Percentiles rank a stretch among this genome's conserved stretches.
Evolutionary conservation across 108 stramenopile genomes (phyloP).

Genomic region (Parmales sp.): DNA sequence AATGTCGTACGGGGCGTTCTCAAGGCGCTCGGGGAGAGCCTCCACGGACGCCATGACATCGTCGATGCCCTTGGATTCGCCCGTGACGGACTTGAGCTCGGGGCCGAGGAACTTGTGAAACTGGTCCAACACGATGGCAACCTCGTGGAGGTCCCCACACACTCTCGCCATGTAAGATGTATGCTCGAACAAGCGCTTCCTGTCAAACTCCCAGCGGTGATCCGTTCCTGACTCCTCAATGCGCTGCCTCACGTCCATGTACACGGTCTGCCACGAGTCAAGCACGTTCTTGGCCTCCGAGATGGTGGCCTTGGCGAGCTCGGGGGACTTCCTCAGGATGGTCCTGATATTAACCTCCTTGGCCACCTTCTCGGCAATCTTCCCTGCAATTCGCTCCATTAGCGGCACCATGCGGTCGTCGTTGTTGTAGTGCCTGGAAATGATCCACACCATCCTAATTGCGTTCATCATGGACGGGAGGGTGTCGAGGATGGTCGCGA

Average conservation of each 20-base stretch:
- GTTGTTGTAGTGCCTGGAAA: slow-evolving; percentile 57
- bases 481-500: slow-evolving; percentile 41
- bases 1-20: slow-evolving; percentile 15
- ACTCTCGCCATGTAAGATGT: slow-evolving; percentile 54
- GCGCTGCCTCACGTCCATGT: slow-evolving; percentile 36
- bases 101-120: slow-evolving; percentile 58
- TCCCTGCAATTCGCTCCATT: slow-evolving; percentile 27
- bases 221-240: slow-evolving; percentile 52
- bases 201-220: slow-evolving; percentile 57
- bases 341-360: slow-evolving; percentile 32
- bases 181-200: slow-evolving; percentile 43
- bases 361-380: slow-evolving; percentile 36
- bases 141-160: slow-evolving; percentile 42
- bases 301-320: slow-evolving; percentile 24
- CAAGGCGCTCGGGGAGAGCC: slow-evolving; percentile 19
- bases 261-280: slow-evolving; percentile 39
- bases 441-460: slow-evolving; percentile 58
- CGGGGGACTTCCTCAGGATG: slow-evolving; percentile 31
- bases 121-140: slow-evolving; percentile 37
- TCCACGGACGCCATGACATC: slow-evolving; percentile 41
- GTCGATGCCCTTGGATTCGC: slow-evolving; percentile 43
- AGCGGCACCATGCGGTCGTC: slow-evolving; percentile 37
- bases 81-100: slow-evolving; percentile 49
- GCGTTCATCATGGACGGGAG: slow-evolving; percentile 48
- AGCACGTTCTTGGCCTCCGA: slow-evolving; percentile 40